Conservation (phyloP, 1,139 yeast genomes). For the Candida tetrigidarum region DNA sequence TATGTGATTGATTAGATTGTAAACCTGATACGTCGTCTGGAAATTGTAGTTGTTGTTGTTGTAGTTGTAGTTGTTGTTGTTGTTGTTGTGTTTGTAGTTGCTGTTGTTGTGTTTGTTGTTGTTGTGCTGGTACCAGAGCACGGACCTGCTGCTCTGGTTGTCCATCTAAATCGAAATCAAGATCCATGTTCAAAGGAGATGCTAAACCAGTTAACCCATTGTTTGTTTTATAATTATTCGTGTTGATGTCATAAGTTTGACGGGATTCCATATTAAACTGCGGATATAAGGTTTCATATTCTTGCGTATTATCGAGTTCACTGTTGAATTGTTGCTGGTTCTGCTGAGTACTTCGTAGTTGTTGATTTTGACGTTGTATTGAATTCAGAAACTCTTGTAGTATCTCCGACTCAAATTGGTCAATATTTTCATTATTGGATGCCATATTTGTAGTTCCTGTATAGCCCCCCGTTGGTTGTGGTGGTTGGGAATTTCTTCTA, state of each 20-base stretch:
- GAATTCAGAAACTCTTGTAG: slow-evolving; percentile 7
- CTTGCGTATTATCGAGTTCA: slow-evolving; percentile 2
- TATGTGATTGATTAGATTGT: slow-evolving; percentile 4
- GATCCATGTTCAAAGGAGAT: slow-evolving; percentile 16
- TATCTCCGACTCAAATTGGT: slow-evolving; percentile 12
- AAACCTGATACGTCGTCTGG: slow-evolving; percentile 2
- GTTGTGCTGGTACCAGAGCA: neutral
- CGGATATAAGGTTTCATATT: slow-evolving; percentile 11
- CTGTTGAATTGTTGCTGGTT: slow-evolving; percentile 5
- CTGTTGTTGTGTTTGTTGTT: slow-evolving; percentile 1
- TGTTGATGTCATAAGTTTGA: slow-evolving; percentile 1
- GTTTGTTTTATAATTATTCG: neutral
- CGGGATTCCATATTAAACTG: slow-evolving; percentile 6
- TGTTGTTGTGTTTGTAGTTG: slow-evolving; percentile 7
- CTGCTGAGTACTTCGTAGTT: slow-evolving; percentile 5
- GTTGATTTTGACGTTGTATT: slow-evolving; percentile 3
- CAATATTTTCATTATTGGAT: slow-evolving; percentile 9
- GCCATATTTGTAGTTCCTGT: slow-evolving; percentile 1
- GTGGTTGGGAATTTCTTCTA: slow-evolving; percentile 2
- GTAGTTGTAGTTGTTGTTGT: slow-evolving; percentile 4
- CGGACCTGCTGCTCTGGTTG: slow-evolving; percentile 1
- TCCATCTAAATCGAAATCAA: slow-evolving; percentile 13
- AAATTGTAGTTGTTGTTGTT: slow-evolving; percentile 6
- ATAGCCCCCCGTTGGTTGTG: neutral
- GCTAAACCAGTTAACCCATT: slow-evolving; percentile 10